Conservation (phyloP, 2,329 filamentous ascomycete species). For the Dactylonectria estremocensis region DNA sequence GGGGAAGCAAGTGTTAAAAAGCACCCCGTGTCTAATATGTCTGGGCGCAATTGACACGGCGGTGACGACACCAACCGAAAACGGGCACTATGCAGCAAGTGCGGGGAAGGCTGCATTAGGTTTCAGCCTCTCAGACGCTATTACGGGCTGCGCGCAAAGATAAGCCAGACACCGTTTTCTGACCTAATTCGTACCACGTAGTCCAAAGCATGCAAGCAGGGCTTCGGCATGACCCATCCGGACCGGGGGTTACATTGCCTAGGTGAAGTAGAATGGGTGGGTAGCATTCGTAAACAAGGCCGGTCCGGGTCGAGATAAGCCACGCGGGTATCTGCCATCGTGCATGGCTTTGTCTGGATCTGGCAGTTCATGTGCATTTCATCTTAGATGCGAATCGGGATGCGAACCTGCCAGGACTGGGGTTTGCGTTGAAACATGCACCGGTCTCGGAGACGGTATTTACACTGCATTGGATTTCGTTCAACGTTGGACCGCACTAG, state of each 20-base stretch:
- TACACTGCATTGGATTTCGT: background rate
- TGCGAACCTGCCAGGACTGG: background rate
- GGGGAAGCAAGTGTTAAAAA: too few species aligned
- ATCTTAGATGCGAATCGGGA: constrained; percentile 17
- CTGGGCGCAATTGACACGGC: background rate
- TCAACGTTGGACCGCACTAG: background rate
- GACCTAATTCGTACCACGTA: too few species aligned
- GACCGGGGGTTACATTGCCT: too few species aligned
- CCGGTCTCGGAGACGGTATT: background rate
- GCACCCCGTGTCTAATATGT: constrained; percentile 17
- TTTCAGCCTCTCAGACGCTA: constrained; percentile 16
- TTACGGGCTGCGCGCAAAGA: constrained; percentile 17
- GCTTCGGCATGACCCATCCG: constrained; percentile 8
- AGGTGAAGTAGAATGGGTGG: constrained; percentile 1
- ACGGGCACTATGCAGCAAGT: constrained; percentile 30
- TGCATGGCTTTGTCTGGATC: constrained; percentile 27
- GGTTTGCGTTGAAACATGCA: background rate
- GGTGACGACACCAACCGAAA: constrained; percentile 26
- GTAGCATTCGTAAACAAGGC: constrained; percentile 6
- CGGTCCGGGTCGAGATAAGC: constrained; percentile 27
- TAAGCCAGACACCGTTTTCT: constrained; percentile 1
- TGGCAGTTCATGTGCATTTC: constrained; percentile 29
- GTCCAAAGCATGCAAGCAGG: constrained; percentile 10
- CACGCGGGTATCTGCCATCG: constrained; percentile 16
- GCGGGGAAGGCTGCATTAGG: constrained; percentile 22